Percentiles rank a stretch among this genome's conserved stretches.
Evolutionary conservation across 2,329 filamentous ascomycete genomes (phyloP).

Genomic region (Hortaea werneckii): DNA sequence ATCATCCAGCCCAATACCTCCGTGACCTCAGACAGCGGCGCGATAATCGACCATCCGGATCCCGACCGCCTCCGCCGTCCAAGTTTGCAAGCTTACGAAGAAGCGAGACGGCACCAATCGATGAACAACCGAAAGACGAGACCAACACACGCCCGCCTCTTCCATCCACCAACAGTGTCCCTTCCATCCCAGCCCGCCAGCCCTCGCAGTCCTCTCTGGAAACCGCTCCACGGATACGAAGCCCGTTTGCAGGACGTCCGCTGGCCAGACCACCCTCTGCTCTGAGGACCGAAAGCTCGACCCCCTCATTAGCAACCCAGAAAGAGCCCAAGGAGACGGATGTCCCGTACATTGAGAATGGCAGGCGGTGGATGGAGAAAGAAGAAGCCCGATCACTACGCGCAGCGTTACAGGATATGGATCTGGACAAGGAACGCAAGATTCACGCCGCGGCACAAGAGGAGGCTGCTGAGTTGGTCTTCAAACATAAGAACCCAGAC

Average conservation of each 20-base stretch:
- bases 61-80: slow-evolving; percentile 52
- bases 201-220: slow-evolving; percentile 16
- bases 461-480: slow-evolving; percentile 70
- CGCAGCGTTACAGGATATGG: slow-evolving; percentile 64
- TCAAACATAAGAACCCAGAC: slow-evolving; percentile 61
- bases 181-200: slow-evolving; percentile 14
- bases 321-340: slow-evolving; percentile 43
- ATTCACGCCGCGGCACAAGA: slow-evolving; percentile 62
- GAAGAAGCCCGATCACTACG: slow-evolving; percentile 63
- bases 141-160: slow-evolving; percentile 16
- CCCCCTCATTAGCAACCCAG: neutral
- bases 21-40: slow-evolving; percentile 60
- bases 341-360: slow-evolving; percentile 61
- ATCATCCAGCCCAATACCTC: slow-evolving; percentile 54
- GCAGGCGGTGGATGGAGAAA: slow-evolving; percentile 69
- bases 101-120: slow-evolving; percentile 18
- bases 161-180: slow-evolving; percentile 24
- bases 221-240: slow-evolving; percentile 8
- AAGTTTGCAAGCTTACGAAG: slow-evolving; percentile 23
- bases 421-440: slow-evolving; percentile 52
- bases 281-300: neutral
- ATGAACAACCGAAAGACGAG: slow-evolving; percentile 6
- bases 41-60: slow-evolving; percentile 55
- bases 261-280: slow-evolving; percentile 17
- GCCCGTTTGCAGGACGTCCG: slow-evolving; percentile 23